Conservation (phyloP, 306 rosid species). For the Albizia julibrissin region DNA sequence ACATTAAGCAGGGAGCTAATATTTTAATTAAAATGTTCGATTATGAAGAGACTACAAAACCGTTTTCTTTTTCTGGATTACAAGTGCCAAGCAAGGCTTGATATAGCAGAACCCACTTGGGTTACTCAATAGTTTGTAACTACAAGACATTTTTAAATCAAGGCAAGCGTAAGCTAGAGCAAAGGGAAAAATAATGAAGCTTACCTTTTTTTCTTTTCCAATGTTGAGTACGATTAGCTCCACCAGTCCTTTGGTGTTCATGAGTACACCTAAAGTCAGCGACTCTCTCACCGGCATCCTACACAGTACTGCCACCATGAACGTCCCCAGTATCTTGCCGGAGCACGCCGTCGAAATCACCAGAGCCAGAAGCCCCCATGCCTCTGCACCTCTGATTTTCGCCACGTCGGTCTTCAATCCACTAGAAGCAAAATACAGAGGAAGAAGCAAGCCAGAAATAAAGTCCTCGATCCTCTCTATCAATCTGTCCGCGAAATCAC, state of each 20-base stretch:
- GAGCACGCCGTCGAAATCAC: constrained; percentile 56
- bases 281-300: constrained; percentile 70
- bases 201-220: constrained; percentile 91
- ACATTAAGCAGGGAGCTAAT: too few relatives aligned
- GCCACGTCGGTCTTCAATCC: constrained; percentile 87
- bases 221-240: constrained; percentile 95
- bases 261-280: constrained; percentile 73
- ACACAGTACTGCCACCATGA: constrained; percentile 64
- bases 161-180: background rate
- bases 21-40: too few relatives aligned
- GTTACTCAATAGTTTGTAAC: too few relatives aligned
- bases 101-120: too few relatives aligned
- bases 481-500: constrained; percentile 57
- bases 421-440: constrained; percentile 82
- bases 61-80: too few relatives aligned
- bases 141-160: background rate
- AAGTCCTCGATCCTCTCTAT: constrained; percentile 81
- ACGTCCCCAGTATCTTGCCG: constrained; percentile 82
- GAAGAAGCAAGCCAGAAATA: constrained; percentile 74
- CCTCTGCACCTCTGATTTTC: constrained; percentile 50
- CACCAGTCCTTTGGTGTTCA: constrained; percentile 95
- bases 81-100: too few relatives aligned
- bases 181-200: background rate
- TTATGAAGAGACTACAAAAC: too few relatives aligned
- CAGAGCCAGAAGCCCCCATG: constrained; percentile 75